Evolutionary conservation across 306 rosid species (phyloP).

Genomic region (Echinosophora koreensis): DNA sequence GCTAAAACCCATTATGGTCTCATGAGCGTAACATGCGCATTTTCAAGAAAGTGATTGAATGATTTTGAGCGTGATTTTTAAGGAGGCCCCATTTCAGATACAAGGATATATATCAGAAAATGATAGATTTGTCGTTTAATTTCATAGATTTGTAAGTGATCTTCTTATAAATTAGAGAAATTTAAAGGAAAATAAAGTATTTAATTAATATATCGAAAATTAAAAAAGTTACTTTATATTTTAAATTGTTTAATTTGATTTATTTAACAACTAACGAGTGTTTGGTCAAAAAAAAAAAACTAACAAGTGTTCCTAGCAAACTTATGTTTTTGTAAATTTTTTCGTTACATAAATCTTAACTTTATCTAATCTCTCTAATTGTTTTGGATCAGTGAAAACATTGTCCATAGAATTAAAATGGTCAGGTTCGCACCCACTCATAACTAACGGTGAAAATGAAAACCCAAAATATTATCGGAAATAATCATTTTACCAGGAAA

Average conservation of each 20-base stretch:
- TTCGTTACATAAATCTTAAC: too few species aligned
- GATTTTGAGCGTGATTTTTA: slow-evolving; percentile 32
- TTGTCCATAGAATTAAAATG: slow-evolving; percentile 30
- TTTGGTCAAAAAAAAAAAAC: too few species aligned
- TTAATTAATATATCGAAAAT: too few species aligned
- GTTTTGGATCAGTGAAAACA: slow-evolving; percentile 35
- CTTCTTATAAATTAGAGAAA: too few species aligned
- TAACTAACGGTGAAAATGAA: slow-evolving; percentile 70
- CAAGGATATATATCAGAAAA: not conserved
- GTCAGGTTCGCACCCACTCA: slow-evolving; percentile 57
- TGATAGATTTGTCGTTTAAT: slow-evolving; percentile 21
- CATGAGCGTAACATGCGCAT: slow-evolving; percentile 37
- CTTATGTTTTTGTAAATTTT: too few species aligned
- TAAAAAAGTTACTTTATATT: too few species aligned
- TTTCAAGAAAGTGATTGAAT: slow-evolving; percentile 21
- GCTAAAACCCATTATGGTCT: slow-evolving; percentile 21
- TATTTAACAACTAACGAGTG: too few species aligned
- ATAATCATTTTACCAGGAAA: slow-evolving; percentile 22
- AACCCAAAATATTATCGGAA: slow-evolving; percentile 46
- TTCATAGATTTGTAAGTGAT: not conserved
- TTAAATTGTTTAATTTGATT: too few species aligned
- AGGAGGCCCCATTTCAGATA: not conserved
- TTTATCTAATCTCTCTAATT: slow-evolving; percentile 26
- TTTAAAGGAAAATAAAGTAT: too few species aligned
- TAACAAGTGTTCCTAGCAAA: too few species aligned